Evolutionary conservation across 176 grass and related monocot species (phyloP).

Genomic region (Paspalum vaginatum): DNA sequence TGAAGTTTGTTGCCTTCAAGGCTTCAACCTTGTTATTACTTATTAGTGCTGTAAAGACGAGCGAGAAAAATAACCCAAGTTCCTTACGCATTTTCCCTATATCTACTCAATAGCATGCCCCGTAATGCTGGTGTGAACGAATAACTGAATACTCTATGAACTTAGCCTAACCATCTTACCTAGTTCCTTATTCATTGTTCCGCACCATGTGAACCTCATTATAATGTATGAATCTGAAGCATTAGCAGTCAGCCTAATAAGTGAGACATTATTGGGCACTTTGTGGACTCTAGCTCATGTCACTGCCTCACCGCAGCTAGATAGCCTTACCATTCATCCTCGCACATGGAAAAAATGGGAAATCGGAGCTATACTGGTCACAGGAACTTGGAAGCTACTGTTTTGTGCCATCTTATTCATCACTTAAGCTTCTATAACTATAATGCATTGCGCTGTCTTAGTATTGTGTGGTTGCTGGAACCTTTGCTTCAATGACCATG

Average conservation of each 20-base stretch:
- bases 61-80: not conserved
- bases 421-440: not conserved
- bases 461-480: not conserved
- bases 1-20: not conserved
- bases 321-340: slow-evolving; percentile 6
- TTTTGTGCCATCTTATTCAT: not conserved
- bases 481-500: not conserved
- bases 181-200: not conserved
- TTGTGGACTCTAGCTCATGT: not conserved
- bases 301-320: not conserved
- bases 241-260: not conserved
- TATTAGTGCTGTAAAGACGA: not conserved
- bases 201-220: slow-evolving; percentile 15
- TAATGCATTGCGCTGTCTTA: not conserved
- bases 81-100: not conserved
- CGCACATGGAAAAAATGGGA: not conserved
- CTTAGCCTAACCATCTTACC: not conserved
- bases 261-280: not conserved
- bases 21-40: not conserved
- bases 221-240: slow-evolving; percentile 1
- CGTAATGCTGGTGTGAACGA: not conserved
- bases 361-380: not conserved
- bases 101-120: not conserved
- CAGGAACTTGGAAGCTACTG: not conserved
- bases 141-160: not conserved